Evolutionary conservation across 2,329 filamentous ascomycete species (phyloP).

Genomic region (Stagonosporopsis chrysanthemi): DNA sequence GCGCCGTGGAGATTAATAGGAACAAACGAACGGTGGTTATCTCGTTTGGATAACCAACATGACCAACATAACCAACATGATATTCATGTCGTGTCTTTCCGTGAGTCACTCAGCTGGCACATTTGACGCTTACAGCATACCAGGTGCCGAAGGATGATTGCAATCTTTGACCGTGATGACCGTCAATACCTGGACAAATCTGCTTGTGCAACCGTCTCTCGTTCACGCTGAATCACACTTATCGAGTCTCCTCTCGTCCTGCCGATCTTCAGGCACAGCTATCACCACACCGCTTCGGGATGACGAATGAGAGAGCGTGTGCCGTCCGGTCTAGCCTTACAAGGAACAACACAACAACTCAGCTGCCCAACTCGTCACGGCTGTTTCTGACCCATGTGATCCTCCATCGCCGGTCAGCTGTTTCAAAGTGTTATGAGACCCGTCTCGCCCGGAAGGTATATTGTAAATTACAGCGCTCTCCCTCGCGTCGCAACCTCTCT

Average conservation of each 20-base stretch:
- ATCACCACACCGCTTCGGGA: constrained; percentile 8
- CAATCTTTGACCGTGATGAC: background rate
- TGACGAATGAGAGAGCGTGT: constrained; percentile 9
- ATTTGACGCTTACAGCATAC: background rate
- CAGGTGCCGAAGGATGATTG: background rate
- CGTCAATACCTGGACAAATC: background rate
- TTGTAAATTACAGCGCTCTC: constrained; percentile 6
- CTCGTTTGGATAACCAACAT: constrained; percentile 9
- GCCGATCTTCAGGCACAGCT: constrained; percentile 15
- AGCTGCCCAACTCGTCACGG: constrained; percentile 19
- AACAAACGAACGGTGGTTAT: constrained; percentile 16
- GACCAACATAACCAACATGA: constrained; percentile 2
- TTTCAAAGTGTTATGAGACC: constrained; percentile 19
- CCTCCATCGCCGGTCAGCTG: constrained; percentile 6
- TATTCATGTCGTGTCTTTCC: background rate
- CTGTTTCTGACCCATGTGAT: constrained; percentile 20
- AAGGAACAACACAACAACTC: constrained; percentile 14
- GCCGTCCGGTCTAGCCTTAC: constrained; percentile 11
- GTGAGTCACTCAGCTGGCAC: constrained; percentile 9
- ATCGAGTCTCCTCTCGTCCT: background rate
- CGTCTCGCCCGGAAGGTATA: constrained; percentile 11
- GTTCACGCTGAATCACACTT: background rate
- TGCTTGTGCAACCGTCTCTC: background rate
- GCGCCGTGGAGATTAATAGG: constrained; percentile 18
- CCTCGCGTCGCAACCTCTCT: constrained; percentile 13